These are phyloP conservation scores for Naganishia sp. DNA, from an alignment of 1,284 basidiomycete genomes.

Conservation along the genomic window DNA sequence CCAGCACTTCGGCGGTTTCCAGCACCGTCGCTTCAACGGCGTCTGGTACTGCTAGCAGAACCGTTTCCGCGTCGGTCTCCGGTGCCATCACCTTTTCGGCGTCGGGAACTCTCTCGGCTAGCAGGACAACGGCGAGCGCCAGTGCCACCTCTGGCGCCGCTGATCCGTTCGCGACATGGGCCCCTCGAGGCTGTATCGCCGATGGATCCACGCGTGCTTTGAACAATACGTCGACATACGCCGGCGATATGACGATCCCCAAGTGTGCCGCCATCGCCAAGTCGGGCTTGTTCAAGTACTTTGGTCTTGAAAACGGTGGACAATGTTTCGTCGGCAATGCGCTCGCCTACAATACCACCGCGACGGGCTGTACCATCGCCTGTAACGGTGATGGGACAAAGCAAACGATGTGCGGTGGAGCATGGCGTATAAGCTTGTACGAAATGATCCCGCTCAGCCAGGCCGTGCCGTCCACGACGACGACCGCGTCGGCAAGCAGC, in stretches of 20 bases:
- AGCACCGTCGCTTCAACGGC: constrained; percentile 5
- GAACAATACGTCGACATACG: constrained; percentile 22
- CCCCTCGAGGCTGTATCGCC: constrained; percentile 17
- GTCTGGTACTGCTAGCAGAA: constrained; percentile 9
- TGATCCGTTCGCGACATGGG: constrained; percentile 20
- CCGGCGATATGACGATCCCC: constrained; percentile 35
- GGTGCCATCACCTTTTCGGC: background rate
- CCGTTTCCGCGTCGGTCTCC: constrained; percentile 3
- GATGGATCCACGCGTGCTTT: constrained; percentile 17
- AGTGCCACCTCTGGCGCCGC: constrained; percentile 15
- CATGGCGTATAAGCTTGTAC: constrained; percentile 26
- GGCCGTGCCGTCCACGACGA: background rate
- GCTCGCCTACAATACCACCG: constrained; percentile 30
- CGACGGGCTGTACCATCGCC: constrained; percentile 32
- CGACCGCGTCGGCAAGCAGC: background rate
- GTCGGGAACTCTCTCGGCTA: background rate
- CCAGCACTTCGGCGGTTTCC: background rate
- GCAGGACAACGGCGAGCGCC: constrained; percentile 1
- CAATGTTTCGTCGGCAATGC: constrained; percentile 39
- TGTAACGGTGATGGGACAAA: constrained; percentile 27
- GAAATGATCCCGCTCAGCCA: background rate
- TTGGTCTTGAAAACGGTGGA: constrained; percentile 37
- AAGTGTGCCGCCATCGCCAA: constrained; percentile 30
- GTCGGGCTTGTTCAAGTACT: constrained; percentile 34
- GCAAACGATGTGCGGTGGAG: constrained; percentile 27